A percentile compares a stretch with the other conserved stretches of the same genome.
Conservation (phyloP, 1,284 basidiomycete genomes). For the Malassezia dermatis region DNA sequence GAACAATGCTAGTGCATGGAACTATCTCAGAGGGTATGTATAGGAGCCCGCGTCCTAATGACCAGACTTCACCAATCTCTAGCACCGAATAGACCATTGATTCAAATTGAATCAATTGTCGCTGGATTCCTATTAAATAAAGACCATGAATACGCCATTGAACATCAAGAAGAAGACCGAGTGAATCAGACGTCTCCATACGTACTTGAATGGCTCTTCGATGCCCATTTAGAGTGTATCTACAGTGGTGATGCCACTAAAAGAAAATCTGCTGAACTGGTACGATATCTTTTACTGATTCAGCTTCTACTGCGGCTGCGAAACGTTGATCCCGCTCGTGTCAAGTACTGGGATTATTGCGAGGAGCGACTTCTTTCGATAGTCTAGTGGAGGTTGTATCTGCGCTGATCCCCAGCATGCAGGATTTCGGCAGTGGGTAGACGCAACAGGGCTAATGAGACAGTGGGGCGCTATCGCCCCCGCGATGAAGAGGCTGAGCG, state of each 20-base stretch:
- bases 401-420: slow-evolving; percentile 20
- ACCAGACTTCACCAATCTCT: slow-evolving; percentile 1
- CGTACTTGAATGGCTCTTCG: slow-evolving; percentile 34
- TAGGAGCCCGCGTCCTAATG: background rate
- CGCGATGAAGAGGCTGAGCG: slow-evolving; percentile 25
- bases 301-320: slow-evolving; percentile 10
- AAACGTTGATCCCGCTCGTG: slow-evolving; percentile 2
- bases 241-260: background rate
- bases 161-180: slow-evolving; percentile 20
- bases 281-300: background rate
- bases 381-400: slow-evolving; percentile 8
- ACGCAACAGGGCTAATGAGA: background rate
- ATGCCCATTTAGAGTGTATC: background rate
- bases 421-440: slow-evolving; percentile 33
- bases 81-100: background rate
- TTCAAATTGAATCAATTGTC: background rate
- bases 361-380: background rate
- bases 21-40: slow-evolving; percentile 32
- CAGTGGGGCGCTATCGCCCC: slow-evolving; percentile 39
- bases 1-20: slow-evolving; percentile 40
- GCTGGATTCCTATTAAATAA: slow-evolving; percentile 16
- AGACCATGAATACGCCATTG: slow-evolving; percentile 17
- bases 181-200: slow-evolving; percentile 16
- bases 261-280: background rate
- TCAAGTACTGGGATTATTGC: slow-evolving; percentile 11